Evolutionary conservation across 768 basidiomycete species (phyloP).

Genomic region (Myochromella boudieri): DNA sequence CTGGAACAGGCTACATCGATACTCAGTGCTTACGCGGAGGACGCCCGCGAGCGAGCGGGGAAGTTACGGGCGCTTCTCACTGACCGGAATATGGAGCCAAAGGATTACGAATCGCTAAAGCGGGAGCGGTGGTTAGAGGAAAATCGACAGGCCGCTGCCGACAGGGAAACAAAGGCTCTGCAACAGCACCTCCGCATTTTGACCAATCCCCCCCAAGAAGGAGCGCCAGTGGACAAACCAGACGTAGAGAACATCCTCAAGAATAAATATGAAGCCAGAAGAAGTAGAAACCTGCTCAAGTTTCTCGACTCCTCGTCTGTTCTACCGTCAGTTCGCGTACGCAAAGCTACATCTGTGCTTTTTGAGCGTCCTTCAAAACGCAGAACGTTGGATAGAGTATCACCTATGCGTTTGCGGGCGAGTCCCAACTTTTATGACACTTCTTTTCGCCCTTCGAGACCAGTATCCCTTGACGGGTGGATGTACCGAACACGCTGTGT

Average conservation of each 20-base stretch:
- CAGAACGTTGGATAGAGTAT: slow-evolving; percentile 33
- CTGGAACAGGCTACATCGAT: slow-evolving; percentile 43
- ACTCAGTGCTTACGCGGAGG: slow-evolving; percentile 43
- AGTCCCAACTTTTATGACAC: slow-evolving; percentile 17
- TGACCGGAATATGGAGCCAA: slow-evolving; percentile 38
- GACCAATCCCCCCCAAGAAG: slow-evolving; percentile 12
- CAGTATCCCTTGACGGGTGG: slow-evolving; percentile 16
- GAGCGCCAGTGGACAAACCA: slow-evolving; percentile 12
- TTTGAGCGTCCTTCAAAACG: slow-evolving; percentile 30
- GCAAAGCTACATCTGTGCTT: slow-evolving; percentile 25
- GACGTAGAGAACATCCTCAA: slow-evolving; percentile 7
- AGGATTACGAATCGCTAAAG: slow-evolving; percentile 35
- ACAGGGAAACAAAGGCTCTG: slow-evolving; percentile 35
- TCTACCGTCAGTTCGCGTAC: slow-evolving; percentile 26
- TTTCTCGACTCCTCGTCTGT: slow-evolving; percentile 38
- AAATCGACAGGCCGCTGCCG: slow-evolving; percentile 34
- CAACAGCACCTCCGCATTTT: slow-evolving; percentile 34
- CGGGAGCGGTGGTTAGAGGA: slow-evolving; percentile 54
- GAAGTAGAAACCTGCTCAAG: slow-evolving; percentile 32
- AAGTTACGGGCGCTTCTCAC: slow-evolving; percentile 37
- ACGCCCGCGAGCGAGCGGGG: slow-evolving; percentile 41
- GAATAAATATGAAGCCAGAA: slow-evolving; percentile 26
- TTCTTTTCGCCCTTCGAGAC: slow-evolving; percentile 9
- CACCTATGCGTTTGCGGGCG: slow-evolving; percentile 33
- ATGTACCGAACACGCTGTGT: slow-evolving; percentile 3